Evolutionary conservation across 2,329 filamentous ascomycete genomes (phyloP).

Genomic region (Rasamsonia emersonii): DNA sequence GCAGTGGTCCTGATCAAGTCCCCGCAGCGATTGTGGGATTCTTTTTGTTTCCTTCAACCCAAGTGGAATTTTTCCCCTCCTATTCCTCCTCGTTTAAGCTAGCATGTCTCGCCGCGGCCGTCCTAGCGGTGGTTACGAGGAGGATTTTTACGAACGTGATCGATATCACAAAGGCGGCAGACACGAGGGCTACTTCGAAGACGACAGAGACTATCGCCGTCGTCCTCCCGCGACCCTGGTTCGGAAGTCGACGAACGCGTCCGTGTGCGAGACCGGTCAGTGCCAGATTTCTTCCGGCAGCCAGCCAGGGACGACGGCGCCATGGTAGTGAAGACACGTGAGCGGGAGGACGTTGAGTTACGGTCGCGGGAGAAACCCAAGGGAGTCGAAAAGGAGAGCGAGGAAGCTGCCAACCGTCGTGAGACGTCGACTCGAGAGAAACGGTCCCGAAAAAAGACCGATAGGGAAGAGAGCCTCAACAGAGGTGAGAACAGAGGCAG

Average conservation of each 20-base stretch:
- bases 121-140: slow-evolving; percentile 21
- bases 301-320: slow-evolving; percentile 21
- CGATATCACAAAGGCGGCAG: slow-evolving; percentile 15
- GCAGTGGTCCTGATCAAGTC: too few species aligned
- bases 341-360: slow-evolving; percentile 21
- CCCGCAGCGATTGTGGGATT: too few species aligned
- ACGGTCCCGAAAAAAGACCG: slow-evolving; percentile 15
- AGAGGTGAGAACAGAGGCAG: slow-evolving; percentile 8
- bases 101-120: slow-evolving; percentile 24
- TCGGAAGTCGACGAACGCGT: slow-evolving; percentile 32
- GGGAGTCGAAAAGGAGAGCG: slow-evolving; percentile 13
- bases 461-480: slow-evolving; percentile 20
- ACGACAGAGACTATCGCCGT: slow-evolving; percentile 19
- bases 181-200: slow-evolving; percentile 19
- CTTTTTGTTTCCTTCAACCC: too few species aligned
- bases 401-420: slow-evolving; percentile 6
- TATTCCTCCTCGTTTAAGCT: slow-evolving; percentile 1
- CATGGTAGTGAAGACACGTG: slow-evolving; percentile 20
- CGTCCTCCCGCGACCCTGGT: slow-evolving; percentile 32
- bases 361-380: slow-evolving; percentile 14
- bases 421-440: slow-evolving; percentile 5
- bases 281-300: slow-evolving; percentile 27
- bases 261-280: slow-evolving; percentile 29
- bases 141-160: slow-evolving; percentile 20
- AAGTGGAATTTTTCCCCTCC: too few species aligned